Conservation (phyloP, 805 yeast genomes). For the Sugiyamaella lignohabitans region DNA sequence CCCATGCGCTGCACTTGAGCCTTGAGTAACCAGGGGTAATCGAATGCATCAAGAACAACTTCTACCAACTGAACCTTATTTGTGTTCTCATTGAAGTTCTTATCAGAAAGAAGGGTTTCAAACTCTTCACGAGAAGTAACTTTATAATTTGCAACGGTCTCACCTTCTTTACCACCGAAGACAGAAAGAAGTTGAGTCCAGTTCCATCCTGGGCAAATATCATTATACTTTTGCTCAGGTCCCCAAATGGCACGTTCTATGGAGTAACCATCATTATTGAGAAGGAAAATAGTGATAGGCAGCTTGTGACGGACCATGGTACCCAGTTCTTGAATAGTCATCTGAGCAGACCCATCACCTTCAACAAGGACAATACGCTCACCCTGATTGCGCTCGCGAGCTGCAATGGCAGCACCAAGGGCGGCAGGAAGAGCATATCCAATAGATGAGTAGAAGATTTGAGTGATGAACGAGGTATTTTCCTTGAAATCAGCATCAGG, state of each 20-base stretch:
- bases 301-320: conserved; percentile 53
- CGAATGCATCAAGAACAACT: conserved; percentile 50
- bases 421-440: conserved; percentile 87
- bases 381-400: conserved; percentile 36
- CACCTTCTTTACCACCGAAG: conserved; percentile 36
- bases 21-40: conserved; percentile 57
- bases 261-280: conserved; percentile 85
- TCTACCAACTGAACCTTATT: conserved; percentile 47
- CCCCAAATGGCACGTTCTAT: conserved; percentile 86
- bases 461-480: conserved; percentile 44
- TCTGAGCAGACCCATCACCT: conserved; percentile 94
- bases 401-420: conserved; percentile 73
- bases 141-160: conserved; percentile 26
- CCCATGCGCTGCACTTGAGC: conserved; percentile 26
- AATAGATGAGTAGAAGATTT: conserved; percentile 75
- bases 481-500: conserved; percentile 60
- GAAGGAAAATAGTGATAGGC: conserved; percentile 61
- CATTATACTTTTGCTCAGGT: conserved; percentile 69
- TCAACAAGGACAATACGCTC: conserved; percentile 61
- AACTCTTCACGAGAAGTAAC: conserved; percentile 39
- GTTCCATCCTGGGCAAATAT: conserved; percentile 73
- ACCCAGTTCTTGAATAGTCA: conserved; percentile 83
- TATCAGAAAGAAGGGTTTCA: conserved; percentile 32
- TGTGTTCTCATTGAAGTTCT: conserved; percentile 30
- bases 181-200: conserved; percentile 65